phyloP scores from a whole-genome alignment of 2,329 filamentous ascomycete genomes.

The Penicillium digitatum region DNA sequence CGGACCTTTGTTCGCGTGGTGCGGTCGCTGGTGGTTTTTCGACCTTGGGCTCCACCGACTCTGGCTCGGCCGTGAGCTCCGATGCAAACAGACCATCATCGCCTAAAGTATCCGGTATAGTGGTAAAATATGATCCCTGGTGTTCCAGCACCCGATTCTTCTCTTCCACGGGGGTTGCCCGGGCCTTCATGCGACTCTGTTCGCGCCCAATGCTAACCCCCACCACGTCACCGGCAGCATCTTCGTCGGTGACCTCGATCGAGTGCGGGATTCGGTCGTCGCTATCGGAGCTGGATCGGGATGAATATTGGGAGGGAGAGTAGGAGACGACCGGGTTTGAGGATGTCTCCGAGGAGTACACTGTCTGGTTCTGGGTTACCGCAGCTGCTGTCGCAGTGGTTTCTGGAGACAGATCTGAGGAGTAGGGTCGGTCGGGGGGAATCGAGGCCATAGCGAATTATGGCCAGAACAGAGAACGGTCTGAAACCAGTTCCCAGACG shows the following conservation, averaged over 20 bases:
- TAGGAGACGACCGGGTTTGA: slow-evolving; percentile 15
- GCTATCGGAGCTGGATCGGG: slow-evolving; percentile 33
- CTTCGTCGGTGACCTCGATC: slow-evolving; percentile 28
- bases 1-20: neutral
- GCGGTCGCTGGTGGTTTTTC: neutral
- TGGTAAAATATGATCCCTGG: slow-evolving; percentile 48
- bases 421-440: neutral
- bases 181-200: slow-evolving; percentile 55
- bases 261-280: slow-evolving; percentile 22
- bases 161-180: slow-evolving; percentile 56
- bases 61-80: slow-evolving; percentile 34
- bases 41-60: slow-evolving; percentile 16
- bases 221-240: slow-evolving; percentile 45
- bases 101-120: slow-evolving; percentile 32
- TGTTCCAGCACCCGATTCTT: slow-evolving; percentile 56
- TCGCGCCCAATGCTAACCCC: slow-evolving; percentile 57
- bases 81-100: slow-evolving; percentile 30
- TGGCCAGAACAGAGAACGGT: neutral
- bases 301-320: slow-evolving; percentile 21
- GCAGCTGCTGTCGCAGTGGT: neutral
- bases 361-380: slow-evolving; percentile 5
- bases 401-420: neutral
- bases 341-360: slow-evolving; percentile 23
- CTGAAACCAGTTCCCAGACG: slow-evolving; percentile 4
- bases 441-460: neutral